These are phyloP conservation scores for Letharia columbiana DNA, from an alignment of 495 filamentous ascomycete species.

Conservation along the genomic window DNA sequence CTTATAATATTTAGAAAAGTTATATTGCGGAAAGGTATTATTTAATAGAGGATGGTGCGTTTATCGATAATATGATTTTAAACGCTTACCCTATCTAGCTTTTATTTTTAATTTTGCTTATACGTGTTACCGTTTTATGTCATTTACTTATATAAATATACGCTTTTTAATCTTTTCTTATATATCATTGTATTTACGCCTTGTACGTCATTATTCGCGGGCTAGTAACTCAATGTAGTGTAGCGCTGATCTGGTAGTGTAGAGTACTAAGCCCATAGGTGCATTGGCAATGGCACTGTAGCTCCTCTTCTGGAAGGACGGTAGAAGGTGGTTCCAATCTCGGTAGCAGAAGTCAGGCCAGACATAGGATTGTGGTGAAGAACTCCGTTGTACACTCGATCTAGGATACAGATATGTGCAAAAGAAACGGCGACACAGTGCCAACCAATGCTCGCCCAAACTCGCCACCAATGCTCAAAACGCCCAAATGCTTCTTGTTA, in stretches of 20 bases:
- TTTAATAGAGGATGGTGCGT: too few relatives aligned
- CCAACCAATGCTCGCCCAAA: background rate
- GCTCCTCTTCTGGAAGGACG: background rate
- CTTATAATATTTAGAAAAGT: too few relatives aligned
- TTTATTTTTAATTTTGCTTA: too few relatives aligned
- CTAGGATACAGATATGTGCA: constrained; percentile 1
- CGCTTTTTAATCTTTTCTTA: too few relatives aligned
- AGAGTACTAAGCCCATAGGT: background rate
- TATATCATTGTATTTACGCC: too few relatives aligned
- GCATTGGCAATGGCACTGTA: background rate
- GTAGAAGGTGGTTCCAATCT: background rate
- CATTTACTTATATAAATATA: too few relatives aligned
- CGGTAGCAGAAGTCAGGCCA: background rate
- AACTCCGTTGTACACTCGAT: background rate
- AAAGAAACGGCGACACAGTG: background rate
- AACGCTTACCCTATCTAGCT: too few relatives aligned
- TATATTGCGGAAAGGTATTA: too few relatives aligned
- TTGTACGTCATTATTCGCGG: too few relatives aligned
- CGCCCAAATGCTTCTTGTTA: background rate
- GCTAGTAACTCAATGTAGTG: too few relatives aligned
- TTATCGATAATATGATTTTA: too few relatives aligned
- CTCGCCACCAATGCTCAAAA: background rate
- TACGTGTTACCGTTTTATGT: too few relatives aligned
- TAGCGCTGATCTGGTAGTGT: background rate
- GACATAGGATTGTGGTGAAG: background rate